Conservation (phyloP, 2,329 filamentous ascomycete genomes). For the Magnaporthiopsis incrustans region DNA sequence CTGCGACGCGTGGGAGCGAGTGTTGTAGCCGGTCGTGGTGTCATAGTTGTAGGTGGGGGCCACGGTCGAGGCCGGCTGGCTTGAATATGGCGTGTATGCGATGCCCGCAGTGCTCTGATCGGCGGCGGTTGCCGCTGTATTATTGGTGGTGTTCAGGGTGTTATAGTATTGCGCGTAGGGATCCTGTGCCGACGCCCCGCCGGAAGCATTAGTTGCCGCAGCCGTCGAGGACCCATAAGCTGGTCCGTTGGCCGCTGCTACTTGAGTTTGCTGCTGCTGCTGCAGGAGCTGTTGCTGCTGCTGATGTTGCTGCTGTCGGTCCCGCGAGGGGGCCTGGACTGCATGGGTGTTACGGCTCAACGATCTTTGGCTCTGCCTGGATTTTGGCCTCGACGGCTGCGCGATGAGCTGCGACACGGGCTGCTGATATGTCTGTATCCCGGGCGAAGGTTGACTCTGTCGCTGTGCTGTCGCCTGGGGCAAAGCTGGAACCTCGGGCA, state of each 20-base stretch:
- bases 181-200: conserved; percentile 16
- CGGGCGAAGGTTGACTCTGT: conserved; percentile 21
- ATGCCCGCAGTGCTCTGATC: conserved; percentile 7
- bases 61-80: conserved; percentile 11
- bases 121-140: conserved; percentile 10
- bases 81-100: conserved; percentile 12
- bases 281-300: neutral
- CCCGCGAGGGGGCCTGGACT: conserved; percentile 6
- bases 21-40: conserved; percentile 17
- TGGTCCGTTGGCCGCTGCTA: conserved; percentile 11
- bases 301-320: conserved; percentile 16
- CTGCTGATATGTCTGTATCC: conserved; percentile 18
- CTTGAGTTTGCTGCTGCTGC: conserved; percentile 4
- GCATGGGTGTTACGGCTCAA: conserved; percentile 13
- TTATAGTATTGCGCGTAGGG: conserved; percentile 17
- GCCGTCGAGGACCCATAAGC: conserved; percentile 12
- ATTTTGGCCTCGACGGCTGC: conserved; percentile 22
- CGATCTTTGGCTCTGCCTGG: conserved; percentile 26
- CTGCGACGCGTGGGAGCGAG: conserved; percentile 6
- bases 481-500: conserved; percentile 10
- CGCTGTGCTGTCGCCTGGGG: conserved; percentile 18
- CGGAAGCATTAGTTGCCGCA: conserved; percentile 4
- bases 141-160: conserved; percentile 10
- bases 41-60: conserved; percentile 16
- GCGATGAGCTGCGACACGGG: conserved; percentile 16